Evolutionary conservation across 1,284 basidiomycete species (phyloP), one percentile per base, ranked within the genome.

Genomic region (Marasmius tenuissimus): DNA sequence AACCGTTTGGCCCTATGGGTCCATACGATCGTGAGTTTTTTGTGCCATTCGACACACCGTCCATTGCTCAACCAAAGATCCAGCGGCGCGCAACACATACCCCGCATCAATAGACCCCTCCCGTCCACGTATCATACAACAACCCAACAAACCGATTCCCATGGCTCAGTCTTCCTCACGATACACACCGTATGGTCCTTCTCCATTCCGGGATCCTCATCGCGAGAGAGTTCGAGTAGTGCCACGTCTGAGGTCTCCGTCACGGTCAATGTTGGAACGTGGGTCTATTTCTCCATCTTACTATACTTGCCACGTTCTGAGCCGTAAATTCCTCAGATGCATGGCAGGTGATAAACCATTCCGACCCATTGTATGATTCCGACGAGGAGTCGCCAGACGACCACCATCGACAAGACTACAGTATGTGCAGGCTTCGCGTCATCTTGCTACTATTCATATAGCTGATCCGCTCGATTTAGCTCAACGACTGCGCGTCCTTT

Each of bases 321-420:
- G 14, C 60, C 48, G 56, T 38, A 56, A 52, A 40, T 40, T 20
- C 49, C 27, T 34, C 69, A 89, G 86, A 88, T 68, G 82, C 83
- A 16, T 88, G 82, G 82, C 80, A 86, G 66, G 75, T 80, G 53
- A 76, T 85, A 60, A 80, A 75, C 57, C 81, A 76, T 50, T 81
- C 78, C 57, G 85, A 84, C 66, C 80, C 84, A 18, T 72, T 85
- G 38, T 67, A 77, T 50, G 84, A 84, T 66, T 86, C 82, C 22
- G 87, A 88, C 66, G 84, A 85, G 48, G 82, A 84, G 66, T 69
- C 72, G 34, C 75, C 72, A 61, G 87, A 91, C 69, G 83, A 86
- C 69, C 70, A 81, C 63, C 76, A 78, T 20, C 80, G 82, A 45
- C 71, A 77, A 47, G 86, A 87, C 66, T 86, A 86, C 65, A 70